Conservation (phyloP, 2,329 filamentous ascomycete species). For the Aureobasidium sp. region DNA sequence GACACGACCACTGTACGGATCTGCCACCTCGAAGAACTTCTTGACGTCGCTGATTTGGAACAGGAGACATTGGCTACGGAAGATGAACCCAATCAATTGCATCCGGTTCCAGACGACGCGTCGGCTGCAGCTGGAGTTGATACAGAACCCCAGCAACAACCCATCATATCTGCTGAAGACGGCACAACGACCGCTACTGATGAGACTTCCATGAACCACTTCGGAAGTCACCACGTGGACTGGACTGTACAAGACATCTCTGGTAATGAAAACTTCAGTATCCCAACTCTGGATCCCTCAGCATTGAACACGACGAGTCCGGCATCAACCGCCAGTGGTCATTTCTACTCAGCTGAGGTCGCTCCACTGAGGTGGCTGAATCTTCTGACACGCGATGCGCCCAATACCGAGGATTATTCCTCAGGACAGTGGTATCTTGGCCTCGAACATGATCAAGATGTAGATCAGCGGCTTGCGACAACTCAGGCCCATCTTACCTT, state of each 20-base stretch:
- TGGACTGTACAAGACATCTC: background rate
- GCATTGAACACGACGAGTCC: background rate
- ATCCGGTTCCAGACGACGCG: no score
- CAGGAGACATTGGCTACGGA: no score
- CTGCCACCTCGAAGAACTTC: no score
- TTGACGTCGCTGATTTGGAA: no score
- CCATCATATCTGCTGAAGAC: background rate
- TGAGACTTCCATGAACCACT: background rate
- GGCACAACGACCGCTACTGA: background rate
- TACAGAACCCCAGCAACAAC: background rate
- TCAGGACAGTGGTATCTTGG: background rate
- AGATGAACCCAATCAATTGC: no score
- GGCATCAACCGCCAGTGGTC: background rate
- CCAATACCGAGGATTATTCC: background rate
- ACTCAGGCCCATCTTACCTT: background rate
- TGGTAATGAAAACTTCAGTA: background rate
- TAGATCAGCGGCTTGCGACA: background rate
- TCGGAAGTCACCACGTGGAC: background rate
- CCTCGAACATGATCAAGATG: background rate
- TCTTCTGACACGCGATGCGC: background rate
- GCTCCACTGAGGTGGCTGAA: background rate
- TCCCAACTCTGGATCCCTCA: background rate
- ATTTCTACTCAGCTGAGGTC: background rate
- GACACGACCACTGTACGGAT: constrained; percentile 22
- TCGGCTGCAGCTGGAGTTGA: no score